Evolutionary conservation across 2,329 filamentous ascomycete genomes (phyloP), one percentile per base, ranked within the genome.

Genomic region (Penicillium paneum): DNA sequence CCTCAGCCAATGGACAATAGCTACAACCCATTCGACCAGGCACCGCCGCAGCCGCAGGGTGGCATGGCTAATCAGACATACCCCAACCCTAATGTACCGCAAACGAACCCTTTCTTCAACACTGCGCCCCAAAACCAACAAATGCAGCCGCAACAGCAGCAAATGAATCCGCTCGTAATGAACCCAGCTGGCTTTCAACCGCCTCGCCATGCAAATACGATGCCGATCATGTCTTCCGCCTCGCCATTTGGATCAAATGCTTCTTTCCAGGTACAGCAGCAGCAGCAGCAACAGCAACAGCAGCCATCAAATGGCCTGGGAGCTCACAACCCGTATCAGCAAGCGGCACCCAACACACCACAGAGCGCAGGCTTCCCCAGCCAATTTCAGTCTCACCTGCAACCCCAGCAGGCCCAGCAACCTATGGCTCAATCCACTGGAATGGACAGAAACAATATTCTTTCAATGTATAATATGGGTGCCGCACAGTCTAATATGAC

Each of bases 391-490:
- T 59, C 62, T 10, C 59, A 62, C 21, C 53, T 58, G 43, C 63
- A 56, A 32, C 52, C 28, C 0, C 55, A 56, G 24, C 63, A 67
- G 44, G 47, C 59, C 2, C 70, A 73, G 57, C 65, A 65, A 34
- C 63, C 76, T n/a, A 60, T 61, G 28, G 61, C 72, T 5, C 77
- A 78, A 59, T 68, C 69, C 40, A 77, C 75, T 4, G 71, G 73
- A 19, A 67, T 78, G 55, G 75, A 79, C 55, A 80, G 78, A 60
- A 72, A 69, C 35, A 75, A 72, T 48, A 79, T 79, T 43, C 67
- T 79, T 34, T 73, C 77, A 13, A 65, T 79, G 12, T 79, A 78
- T 59, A 78, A 74, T 51, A 70, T 78, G 49, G 72, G 75, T 13
- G 68, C 72, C 17, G 61, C 72, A 8, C 66, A 70, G 8, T 36